Conservation (phyloP, 495 filamentous ascomycete species). For the Pseudoneurospora amorphoporcata region DNA sequence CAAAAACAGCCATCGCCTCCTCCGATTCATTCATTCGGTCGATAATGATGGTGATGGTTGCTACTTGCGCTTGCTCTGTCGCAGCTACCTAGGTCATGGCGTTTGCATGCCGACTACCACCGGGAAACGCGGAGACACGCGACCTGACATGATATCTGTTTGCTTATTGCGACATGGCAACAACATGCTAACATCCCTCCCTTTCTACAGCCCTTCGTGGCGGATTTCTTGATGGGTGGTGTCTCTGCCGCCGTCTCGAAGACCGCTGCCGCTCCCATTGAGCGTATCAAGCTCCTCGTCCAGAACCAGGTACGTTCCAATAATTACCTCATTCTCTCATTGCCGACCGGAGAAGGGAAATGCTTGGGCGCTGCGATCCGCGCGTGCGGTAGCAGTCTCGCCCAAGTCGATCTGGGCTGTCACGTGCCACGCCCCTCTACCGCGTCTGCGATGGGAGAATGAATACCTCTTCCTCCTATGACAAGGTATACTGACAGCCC, state of each 20-base stretch:
- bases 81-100: neutral
- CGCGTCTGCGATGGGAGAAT: neutral
- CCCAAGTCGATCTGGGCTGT: conserved; percentile 3
- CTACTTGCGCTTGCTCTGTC: neutral
- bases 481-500: conserved; percentile 7
- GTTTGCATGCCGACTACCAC: conserved; percentile 21
- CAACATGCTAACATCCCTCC: conserved; percentile 12
- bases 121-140: conserved; percentile 45
- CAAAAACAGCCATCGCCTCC: neutral
- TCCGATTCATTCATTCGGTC: neutral
- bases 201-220: conserved; percentile 51
- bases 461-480: neutral
- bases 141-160: conserved; percentile 42
- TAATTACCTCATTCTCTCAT: neutral
- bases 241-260: conserved; percentile 99
- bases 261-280: conserved; percentile 98
- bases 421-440: conserved; percentile 6
- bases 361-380: conserved; percentile 3
- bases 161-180: neutral
- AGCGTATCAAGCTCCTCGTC: conserved; percentile 99
- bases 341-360: neutral
- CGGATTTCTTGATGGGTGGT: conserved; percentile 99
- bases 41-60: neutral
- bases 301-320: conserved; percentile 87
- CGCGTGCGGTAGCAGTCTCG: neutral